Evolutionary conservation across 768 basidiomycete species (phyloP).

Genomic region (Chalciporus chontae): DNA sequence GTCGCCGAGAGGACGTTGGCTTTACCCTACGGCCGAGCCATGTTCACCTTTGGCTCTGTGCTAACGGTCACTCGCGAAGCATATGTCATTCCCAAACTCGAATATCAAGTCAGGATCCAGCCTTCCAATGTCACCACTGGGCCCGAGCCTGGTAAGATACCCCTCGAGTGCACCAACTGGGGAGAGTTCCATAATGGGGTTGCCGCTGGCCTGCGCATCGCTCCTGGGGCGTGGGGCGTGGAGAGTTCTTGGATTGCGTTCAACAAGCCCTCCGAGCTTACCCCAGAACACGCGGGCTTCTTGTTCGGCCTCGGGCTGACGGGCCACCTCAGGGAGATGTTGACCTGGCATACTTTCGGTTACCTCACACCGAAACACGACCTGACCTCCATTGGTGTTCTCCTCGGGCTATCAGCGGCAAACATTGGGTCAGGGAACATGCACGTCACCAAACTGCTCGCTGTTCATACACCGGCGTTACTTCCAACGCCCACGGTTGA

Average conservation of each 20-base stretch:
- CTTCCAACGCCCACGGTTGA: constrained; percentile 85
- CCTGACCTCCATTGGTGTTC: constrained; percentile 86
- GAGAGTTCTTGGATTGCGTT: constrained; percentile 96
- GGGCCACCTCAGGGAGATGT: constrained; percentile 85
- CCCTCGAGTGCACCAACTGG: constrained; percentile 75
- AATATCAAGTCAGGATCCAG: constrained; percentile 69
- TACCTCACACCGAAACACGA: constrained; percentile 97
- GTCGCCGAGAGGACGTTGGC: constrained; percentile 89
- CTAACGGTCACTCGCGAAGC: constrained; percentile 72
- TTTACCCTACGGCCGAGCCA: constrained; percentile 82
- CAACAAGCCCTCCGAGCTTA: constrained; percentile 88
- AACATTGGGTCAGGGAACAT: constrained; percentile 82
- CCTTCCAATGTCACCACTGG: constrained; percentile 63
- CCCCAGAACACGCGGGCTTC: constrained; percentile 95
- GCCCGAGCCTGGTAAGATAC: constrained; percentile 71
- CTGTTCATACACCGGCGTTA: constrained; percentile 90
- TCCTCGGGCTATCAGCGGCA: constrained; percentile 91
- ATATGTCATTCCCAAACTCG: constrained; percentile 75
- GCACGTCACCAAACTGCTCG: constrained; percentile 86
- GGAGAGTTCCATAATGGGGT: constrained; percentile 99
- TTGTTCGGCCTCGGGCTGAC: constrained; percentile 88
- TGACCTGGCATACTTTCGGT: constrained; percentile 93
- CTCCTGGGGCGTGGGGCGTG: constrained; percentile 66
- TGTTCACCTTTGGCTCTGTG: constrained; percentile 89
- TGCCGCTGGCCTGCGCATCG: constrained; percentile 83